Base-by-base conservation (phyloP, 331 rosid species). In the Erythrophleum ivorense region DNA sequence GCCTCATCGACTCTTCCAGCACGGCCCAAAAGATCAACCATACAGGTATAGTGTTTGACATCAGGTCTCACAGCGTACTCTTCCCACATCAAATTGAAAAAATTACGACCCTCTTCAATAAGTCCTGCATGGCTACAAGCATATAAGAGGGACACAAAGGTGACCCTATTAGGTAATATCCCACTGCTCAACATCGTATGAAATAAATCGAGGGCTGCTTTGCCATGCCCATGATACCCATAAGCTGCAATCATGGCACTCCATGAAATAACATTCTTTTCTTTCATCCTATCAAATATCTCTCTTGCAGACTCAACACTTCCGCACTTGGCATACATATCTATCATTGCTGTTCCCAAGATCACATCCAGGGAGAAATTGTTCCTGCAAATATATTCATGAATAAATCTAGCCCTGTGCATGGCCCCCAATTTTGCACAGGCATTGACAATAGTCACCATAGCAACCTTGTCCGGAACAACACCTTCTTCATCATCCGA, bases 11-110 rank as follows among this genome's bases (percentile, higher is more conserved):
- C 86, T 75, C 83, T 89, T 24, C 98, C 97, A 0, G 95, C 92
- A 3, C 98, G 94, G 41, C 98, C 98, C 7, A 94, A 60, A 69
- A 92, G 97, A 87, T 92, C 98, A 80, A 91, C 95, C 87, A 88
- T 73, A 66, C 98, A 92, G 6, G 94, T 90, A 66, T 90, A 91
- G 71, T 93, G 97, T 84, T 91, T 82, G 60, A 84, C 85, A 76
- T 84, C 87, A 46, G 86, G 85, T 71, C 81, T 79, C 59, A 87
- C 83, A 52, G 64, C 86, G 36, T 84, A 57, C 6, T 87, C 83
- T 65, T 71, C 83, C 86, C 84, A 72, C 86, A 87, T 87, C 29
- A 21, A 50, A 64, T 82, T 4, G 36, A 79, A 87, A 67, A 78
- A 85, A 49, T 0, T 73, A 72, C 83, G 80, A 62, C 90, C 90